Evolutionary conservation across 2,329 filamentous ascomycete species (phyloP).

Genomic region (Neoascochyta sp.): DNA sequence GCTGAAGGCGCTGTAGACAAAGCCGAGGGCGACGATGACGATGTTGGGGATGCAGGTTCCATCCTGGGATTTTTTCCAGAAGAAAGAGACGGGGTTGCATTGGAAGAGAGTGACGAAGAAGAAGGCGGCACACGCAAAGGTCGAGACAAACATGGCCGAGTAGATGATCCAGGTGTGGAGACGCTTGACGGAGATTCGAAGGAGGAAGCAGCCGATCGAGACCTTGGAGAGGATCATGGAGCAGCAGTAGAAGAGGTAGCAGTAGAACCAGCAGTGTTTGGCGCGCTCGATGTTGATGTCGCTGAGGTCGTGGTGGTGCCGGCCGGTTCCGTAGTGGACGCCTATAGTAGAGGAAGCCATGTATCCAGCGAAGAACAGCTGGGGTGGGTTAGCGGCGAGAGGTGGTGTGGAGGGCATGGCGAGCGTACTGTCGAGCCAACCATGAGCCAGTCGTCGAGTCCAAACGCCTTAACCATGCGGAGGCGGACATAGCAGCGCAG

Average conservation of each 20-base stretch:
- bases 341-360: conserved; percentile 24
- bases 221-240: conserved; percentile 35
- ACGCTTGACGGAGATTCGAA: conserved; percentile 29
- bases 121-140: conserved; percentile 37
- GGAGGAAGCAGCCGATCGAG: conserved; percentile 32
- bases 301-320: conserved; percentile 24
- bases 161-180: conserved; percentile 39
- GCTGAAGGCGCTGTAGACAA: conserved; percentile 48
- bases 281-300: conserved; percentile 19
- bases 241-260: conserved; percentile 31
- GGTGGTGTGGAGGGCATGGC: not conserved
- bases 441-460: conserved; percentile 37
- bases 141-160: conserved; percentile 34
- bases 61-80: conserved; percentile 43
- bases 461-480: conserved; percentile 35
- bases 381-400: conserved; percentile 2
- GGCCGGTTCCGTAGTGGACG: conserved; percentile 30
- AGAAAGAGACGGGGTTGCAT: conserved; percentile 49
- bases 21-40: conserved; percentile 42
- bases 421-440: conserved; percentile 27
- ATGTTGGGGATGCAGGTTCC: conserved; percentile 44
- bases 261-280: conserved; percentile 32
- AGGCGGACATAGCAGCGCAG: conserved; percentile 32
- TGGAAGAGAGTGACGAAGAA: conserved; percentile 51
- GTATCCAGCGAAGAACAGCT: conserved; percentile 27